Conservation (phyloP, 371 early-diverging fungal species). For the Circinella minor region DNA sequence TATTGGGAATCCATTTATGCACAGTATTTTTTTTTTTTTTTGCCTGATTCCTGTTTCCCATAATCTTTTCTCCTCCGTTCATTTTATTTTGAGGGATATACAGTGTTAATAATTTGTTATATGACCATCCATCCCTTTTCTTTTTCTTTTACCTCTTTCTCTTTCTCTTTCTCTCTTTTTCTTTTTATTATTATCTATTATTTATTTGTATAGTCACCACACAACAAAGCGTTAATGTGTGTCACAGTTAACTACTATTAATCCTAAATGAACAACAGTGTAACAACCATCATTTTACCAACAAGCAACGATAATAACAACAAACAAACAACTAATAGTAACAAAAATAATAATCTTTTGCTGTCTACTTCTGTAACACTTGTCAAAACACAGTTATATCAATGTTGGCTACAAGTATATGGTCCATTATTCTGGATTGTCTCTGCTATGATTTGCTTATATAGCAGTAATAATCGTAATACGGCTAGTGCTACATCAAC, state of each 20-base stretch:
- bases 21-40: not conserved
- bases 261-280: not conserved
- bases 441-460: constrained; percentile 15
- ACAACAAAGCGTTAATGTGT: not conserved
- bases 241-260: not conserved
- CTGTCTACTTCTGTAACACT: not conserved
- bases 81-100: not conserved
- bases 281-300: not conserved
- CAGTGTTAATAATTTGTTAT: no score
- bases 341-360: not conserved
- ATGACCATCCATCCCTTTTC: no score
- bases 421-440: constrained; percentile 37
- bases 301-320: not conserved
- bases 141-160: no score
- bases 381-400: constrained; percentile 20
- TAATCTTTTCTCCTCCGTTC: not conserved
- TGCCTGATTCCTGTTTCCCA: no score
- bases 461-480: not conserved
- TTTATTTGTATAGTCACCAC: no score
- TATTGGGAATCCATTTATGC: not conserved
- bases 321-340: not conserved
- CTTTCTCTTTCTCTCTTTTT: no score
- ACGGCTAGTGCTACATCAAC: not conserved
- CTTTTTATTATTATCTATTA: no score
- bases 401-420: constrained; percentile 36